Base-by-base conservation (phyloP, 2,329 filamentous ascomycete species). In the Neonectria faginata region DNA sequence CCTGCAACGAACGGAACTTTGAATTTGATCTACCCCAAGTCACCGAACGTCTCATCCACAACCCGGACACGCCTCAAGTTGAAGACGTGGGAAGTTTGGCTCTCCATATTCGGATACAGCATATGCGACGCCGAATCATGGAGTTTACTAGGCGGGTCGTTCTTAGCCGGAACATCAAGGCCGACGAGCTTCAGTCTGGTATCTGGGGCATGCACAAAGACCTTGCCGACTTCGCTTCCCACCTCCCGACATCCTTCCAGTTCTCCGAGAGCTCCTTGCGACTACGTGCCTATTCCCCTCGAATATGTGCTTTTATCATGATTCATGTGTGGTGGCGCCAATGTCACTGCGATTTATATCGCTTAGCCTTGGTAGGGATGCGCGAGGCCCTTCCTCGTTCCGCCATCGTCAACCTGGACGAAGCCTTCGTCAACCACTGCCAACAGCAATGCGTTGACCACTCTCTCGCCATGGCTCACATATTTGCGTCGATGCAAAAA, bases 291-390 rank as follows among this genome's bases (percentile, higher is more conserved):
- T 88, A 88, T 68, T 88, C 86, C 1, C 83, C 85, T 2, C 79
- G 86, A 3, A 80, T 88, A 5, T 86, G 85, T 64, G 84, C 86
- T 45, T 88, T 86, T 63, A 78, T 88, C 70, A 88, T 87, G 85
- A 88, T 87, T 10, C 86, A 88, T 66, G 79, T 88, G 9, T 86
- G 83, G 84, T 88, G 85, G 85, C 80, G 84, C 29, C 86, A 88
- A 65, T 88, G 86, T 62, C 82, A 88, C 68, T 85, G 85, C 67
- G 86, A 88, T 69, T 77, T 88, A 3, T 88, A 86, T 66, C 83
- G 86, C 1, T 78, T 87, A 7, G 84, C 82, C 2, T 78, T 88
- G 8, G 79, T 79, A 0, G 85, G 85, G 0, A 79, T 88, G 36
- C 82, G 83, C 20, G 85, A 87, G 41, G 83, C 85, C 0, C 75